These are phyloP conservation scores for Metschnikowia dekortorum DNA, from an alignment of 805 yeast species.

Conservation along the genomic window DNA sequence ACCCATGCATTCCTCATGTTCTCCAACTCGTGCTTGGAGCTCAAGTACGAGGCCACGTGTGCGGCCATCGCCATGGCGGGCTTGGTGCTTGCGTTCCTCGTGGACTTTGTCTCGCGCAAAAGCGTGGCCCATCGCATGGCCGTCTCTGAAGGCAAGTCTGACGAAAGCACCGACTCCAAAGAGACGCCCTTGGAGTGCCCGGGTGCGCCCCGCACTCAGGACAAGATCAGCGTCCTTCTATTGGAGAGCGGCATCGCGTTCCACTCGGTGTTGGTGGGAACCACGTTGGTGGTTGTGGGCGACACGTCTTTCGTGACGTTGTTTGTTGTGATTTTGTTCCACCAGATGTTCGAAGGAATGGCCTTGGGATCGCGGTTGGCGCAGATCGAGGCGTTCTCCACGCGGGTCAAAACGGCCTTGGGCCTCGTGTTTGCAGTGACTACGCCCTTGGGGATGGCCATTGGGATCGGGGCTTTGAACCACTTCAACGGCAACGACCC, in stretches of 20 bases:
- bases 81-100: slow-evolving; percentile 20
- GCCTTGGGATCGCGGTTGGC: slow-evolving; percentile 27
- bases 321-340: slow-evolving; percentile 26
- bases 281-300: slow-evolving; percentile 24
- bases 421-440: slow-evolving; percentile 27
- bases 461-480: slow-evolving; percentile 63
- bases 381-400: slow-evolving; percentile 15
- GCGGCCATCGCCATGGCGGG: slow-evolving; percentile 29
- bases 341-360: slow-evolving; percentile 28
- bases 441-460: slow-evolving; percentile 71
- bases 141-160: not conserved
- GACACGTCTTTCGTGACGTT: slow-evolving; percentile 21
- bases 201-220: not conserved
- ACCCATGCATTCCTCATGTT: slow-evolving; percentile 28
- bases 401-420: slow-evolving; percentile 1
- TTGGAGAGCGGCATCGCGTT: slow-evolving; percentile 27
- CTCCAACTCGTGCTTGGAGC: slow-evolving; percentile 21
- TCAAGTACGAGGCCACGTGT: slow-evolving; percentile 25
- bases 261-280: slow-evolving; percentile 27
- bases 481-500: slow-evolving; percentile 26
- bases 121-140: not conserved
- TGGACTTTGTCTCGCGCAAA: slow-evolving; percentile 18
- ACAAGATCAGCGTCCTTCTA: slow-evolving; percentile 7
- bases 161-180: not conserved
- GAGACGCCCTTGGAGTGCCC: not conserved